Conservation (phyloP, 2,329 filamentous ascomycete genomes). For the Epichloe typhina region DNA sequence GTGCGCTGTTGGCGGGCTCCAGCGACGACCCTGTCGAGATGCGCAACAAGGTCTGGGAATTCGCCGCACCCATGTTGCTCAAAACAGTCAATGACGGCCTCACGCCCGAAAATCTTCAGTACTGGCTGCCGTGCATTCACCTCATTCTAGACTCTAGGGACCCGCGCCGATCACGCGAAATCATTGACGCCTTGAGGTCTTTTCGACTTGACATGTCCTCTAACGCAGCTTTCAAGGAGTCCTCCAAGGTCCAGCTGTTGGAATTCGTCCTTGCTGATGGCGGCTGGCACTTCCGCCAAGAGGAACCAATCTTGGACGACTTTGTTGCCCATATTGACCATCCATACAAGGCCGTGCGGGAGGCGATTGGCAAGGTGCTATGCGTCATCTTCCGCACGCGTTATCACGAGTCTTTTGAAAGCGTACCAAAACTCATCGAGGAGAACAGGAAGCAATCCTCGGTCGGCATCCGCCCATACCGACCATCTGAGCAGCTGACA, state of each 20-base stretch:
- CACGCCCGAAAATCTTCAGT: constrained; percentile 85
- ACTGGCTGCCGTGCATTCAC: constrained; percentile 92
- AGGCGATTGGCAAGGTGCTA: constrained; percentile 83
- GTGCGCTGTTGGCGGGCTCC: constrained; percentile 68
- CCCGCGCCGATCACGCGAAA: constrained; percentile 72
- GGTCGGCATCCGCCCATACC: constrained; percentile 73
- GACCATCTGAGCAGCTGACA: constrained; percentile 61
- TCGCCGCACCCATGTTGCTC: constrained; percentile 77
- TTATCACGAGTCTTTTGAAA: constrained; percentile 86
- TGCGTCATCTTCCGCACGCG: constrained; percentile 79
- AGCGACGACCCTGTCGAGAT: constrained; percentile 63
- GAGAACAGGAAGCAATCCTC: constrained; percentile 69
- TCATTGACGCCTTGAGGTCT: constrained; percentile 67
- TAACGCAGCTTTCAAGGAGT: constrained; percentile 97
- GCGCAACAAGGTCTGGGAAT: constrained; percentile 71
- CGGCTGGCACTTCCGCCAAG: constrained; percentile 92
- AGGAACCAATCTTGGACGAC: constrained; percentile 76
- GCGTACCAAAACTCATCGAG: constrained; percentile 61
- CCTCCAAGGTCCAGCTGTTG: constrained; percentile 83
- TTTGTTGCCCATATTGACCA: constrained; percentile 89
- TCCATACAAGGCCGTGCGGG: constrained; percentile 92
- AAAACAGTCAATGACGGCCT: constrained; percentile 80
- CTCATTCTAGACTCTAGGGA: constrained; percentile 81
- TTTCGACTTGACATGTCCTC: constrained; percentile 91
- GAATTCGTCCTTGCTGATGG: constrained; percentile 78